These are phyloP conservation scores for Fusarium irregulare DNA, from an alignment of 2,329 filamentous ascomycete genomes.

Conservation along the genomic window DNA sequence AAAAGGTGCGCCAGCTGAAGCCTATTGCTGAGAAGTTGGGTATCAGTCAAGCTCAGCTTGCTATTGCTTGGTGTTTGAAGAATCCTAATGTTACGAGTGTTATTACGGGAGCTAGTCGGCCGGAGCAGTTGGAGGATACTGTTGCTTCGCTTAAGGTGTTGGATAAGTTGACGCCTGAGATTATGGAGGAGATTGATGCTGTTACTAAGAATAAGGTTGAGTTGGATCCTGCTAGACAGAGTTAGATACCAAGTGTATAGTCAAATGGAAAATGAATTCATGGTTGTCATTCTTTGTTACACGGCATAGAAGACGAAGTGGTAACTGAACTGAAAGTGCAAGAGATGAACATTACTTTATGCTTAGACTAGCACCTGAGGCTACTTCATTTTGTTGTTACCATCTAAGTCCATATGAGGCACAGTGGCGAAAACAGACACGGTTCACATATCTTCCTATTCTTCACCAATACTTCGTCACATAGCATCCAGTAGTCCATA, in stretches of 20 bases:
- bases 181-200: slow-evolving; percentile 63
- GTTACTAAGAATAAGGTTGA: slow-evolving; percentile 51
- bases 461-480: neutral
- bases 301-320: too few species aligned
- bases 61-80: slow-evolving; percentile 65
- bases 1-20: slow-evolving; percentile 57
- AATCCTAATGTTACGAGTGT: slow-evolving; percentile 65
- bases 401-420: neutral
- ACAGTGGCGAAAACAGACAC: neutral
- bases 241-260: slow-evolving; percentile 1
- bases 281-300: neutral
- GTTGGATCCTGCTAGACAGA: slow-evolving; percentile 43
- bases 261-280: neutral
- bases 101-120: slow-evolving; percentile 63
- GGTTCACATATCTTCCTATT: neutral
- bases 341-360: too few species aligned
- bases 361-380: too few species aligned
- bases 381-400: too few species aligned
- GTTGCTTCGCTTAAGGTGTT: slow-evolving; percentile 59
- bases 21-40: slow-evolving; percentile 68
- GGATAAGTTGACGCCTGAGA: slow-evolving; percentile 61
- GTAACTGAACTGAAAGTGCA: neutral
- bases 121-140: slow-evolving; percentile 65
- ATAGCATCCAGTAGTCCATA: fast-evolving
- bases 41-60: slow-evolving; percentile 62